phyloP scores from a whole-genome alignment of 2,329 filamentous ascomycete species.

The Colletotrichum neosansevieriae region DNA sequence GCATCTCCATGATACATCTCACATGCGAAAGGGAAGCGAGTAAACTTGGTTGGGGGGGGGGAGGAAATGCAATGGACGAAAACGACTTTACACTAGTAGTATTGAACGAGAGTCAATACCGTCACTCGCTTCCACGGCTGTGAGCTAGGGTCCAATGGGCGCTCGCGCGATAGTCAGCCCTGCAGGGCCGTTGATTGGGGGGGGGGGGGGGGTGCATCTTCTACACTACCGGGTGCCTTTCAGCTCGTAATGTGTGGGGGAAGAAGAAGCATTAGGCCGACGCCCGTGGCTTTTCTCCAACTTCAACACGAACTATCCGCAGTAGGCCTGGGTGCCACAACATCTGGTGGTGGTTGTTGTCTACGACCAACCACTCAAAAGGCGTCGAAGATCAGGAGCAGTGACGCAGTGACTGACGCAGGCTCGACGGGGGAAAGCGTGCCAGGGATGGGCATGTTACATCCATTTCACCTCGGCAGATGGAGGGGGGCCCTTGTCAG shows the following conservation, averaged over 20 bases:
- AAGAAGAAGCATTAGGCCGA: not conserved
- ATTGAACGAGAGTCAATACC: too few relatives aligned
- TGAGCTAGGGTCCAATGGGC: not conserved
- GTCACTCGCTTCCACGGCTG: not conserved
- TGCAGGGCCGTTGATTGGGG: not conserved
- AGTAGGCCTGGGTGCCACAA: not conserved
- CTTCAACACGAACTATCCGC: not conserved
- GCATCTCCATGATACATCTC: too few relatives aligned
- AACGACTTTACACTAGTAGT: too few relatives aligned
- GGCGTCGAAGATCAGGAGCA: too few relatives aligned
- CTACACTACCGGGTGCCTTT: not conserved
- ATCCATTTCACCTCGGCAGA: slow-evolving; percentile 5
- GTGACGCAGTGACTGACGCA: too few relatives aligned
- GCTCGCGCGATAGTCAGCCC: slow-evolving; percentile 3
- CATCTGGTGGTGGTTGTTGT: not conserved
- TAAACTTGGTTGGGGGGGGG: too few relatives aligned
- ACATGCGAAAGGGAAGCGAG: too few relatives aligned
- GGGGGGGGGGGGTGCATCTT: not conserved
- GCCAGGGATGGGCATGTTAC: slow-evolving; percentile 7
- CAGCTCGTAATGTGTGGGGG: not conserved
- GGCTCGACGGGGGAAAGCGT: not conserved
- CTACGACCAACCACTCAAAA: too few relatives aligned
- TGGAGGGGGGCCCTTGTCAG: not conserved
- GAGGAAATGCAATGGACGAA: too few relatives aligned
- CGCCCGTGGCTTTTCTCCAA: too few relatives aligned